These are phyloP conservation scores for Cenchrus purpureus DNA, from an alignment of 176 grass and related monocot genomes.

Conservation along the genomic window DNA sequence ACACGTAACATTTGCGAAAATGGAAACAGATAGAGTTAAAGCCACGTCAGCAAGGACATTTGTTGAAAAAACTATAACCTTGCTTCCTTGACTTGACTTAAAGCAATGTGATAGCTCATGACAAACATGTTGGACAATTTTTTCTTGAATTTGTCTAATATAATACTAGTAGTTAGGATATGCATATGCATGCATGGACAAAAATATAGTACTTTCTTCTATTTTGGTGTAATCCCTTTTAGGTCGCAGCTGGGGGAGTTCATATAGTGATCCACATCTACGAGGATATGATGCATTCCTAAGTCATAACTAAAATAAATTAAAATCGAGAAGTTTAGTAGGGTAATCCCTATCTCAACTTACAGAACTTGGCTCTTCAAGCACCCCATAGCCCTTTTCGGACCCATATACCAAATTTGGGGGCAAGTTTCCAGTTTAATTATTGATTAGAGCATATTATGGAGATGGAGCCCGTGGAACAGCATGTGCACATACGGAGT, in stretches of 20 bases:
- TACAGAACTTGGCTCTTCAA: constrained; percentile 21
- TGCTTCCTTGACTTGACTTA: background rate
- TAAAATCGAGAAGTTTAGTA: background rate
- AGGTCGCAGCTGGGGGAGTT: constrained; percentile 38
- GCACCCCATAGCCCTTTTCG: constrained; percentile 26
- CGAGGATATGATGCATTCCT: background rate
- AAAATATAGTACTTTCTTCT: background rate
- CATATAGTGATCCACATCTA: constrained; percentile 22
- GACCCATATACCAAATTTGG: background rate
- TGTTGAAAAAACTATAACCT: background rate
- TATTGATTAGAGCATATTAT: background rate
- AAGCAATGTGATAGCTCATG: background rate
- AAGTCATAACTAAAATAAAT: background rate
- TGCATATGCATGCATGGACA: constrained; percentile 4
- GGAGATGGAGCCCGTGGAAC: background rate
- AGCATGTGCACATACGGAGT: background rate
- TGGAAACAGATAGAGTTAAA: background rate
- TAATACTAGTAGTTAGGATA: background rate
- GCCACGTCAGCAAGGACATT: background rate
- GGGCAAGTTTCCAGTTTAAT: background rate
- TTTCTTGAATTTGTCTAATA: background rate
- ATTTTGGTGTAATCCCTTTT: background rate
- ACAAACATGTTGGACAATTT: background rate
- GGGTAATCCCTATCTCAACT: background rate
- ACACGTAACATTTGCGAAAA: background rate